Percentiles rank a stretch among this genome's conserved stretches.
These are phyloP conservation scores for Ogataea philodendri DNA, from an alignment of 805 yeast genomes.

Conservation along the genomic window DNA sequence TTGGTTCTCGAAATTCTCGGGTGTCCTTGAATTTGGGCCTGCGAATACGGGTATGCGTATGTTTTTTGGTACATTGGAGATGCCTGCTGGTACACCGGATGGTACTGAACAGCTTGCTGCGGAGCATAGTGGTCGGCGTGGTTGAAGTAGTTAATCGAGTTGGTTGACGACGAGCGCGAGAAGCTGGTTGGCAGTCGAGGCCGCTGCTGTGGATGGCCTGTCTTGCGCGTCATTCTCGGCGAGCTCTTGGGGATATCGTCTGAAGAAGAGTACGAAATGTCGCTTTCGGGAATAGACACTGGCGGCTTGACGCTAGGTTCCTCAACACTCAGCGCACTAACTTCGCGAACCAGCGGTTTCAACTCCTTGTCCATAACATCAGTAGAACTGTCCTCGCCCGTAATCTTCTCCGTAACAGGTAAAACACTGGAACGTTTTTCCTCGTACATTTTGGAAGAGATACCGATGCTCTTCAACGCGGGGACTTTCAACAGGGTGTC, in stretches of 20 bases:
- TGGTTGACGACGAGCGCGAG: slow-evolving; percentile 19
- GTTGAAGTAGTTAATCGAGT: slow-evolving; percentile 17
- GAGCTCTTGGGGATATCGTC: slow-evolving; percentile 8
- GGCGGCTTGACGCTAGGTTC: background rate
- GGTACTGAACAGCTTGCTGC: slow-evolving; percentile 9
- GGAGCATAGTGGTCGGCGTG: slow-evolving; percentile 9
- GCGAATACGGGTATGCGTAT: slow-evolving; percentile 8
- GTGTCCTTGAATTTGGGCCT: slow-evolving; percentile 6
- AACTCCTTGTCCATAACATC: too few relatives aligned
- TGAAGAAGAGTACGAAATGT: slow-evolving; percentile 9
- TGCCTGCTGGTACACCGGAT: slow-evolving; percentile 10
- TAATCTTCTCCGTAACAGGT: slow-evolving; percentile 3
- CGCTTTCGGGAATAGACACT: slow-evolving; percentile 8
- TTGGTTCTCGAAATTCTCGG: slow-evolving; percentile 10
- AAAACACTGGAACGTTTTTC: slow-evolving; percentile 4
- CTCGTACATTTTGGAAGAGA: slow-evolving; percentile 24
- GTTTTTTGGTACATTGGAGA: slow-evolving; percentile 8
- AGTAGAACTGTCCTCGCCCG: slow-evolving; percentile 6
- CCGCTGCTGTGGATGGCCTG: slow-evolving; percentile 1
- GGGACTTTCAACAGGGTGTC: slow-evolving; percentile 15
- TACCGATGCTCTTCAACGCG: slow-evolving; percentile 27
- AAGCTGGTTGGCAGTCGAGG: slow-evolving; percentile 6
- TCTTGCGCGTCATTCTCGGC: slow-evolving; percentile 2
- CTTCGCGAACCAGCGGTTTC: too few relatives aligned
- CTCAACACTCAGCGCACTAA: slow-evolving; percentile 2